Conservation (phyloP, 805 yeast species). For the Sugiyamaella lignohabitans region DNA sequence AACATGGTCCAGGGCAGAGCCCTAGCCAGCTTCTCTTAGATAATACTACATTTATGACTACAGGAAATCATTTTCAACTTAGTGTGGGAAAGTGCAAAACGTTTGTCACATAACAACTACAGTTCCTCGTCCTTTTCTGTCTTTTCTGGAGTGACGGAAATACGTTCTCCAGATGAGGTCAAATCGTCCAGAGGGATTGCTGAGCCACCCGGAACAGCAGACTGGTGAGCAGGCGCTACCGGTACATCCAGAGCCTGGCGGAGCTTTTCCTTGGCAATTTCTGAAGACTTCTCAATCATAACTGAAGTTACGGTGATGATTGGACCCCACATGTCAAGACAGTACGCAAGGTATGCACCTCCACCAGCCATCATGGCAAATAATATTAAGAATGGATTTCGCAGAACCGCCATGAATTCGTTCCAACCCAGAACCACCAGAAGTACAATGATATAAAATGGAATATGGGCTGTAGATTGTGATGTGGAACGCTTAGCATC, state of each 20-base stretch:
- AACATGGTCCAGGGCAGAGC: too few relatives aligned
- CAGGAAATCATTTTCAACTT: too few relatives aligned
- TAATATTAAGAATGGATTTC: constrained; percentile 73
- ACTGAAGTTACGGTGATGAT: constrained; percentile 53
- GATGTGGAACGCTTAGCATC: constrained; percentile 87
- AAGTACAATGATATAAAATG: constrained; percentile 70
- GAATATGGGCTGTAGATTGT: constrained; percentile 71
- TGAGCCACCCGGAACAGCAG: neutral
- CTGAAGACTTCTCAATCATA: constrained; percentile 50
- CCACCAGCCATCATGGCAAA: constrained; percentile 52
- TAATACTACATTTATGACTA: too few relatives aligned
- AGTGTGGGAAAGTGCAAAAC: too few relatives aligned
- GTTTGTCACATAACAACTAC: too few relatives aligned
- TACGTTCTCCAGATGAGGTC: neutral
- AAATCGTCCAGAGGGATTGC: neutral
- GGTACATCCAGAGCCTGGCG: constrained; percentile 53
- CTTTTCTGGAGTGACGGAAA: too few relatives aligned
- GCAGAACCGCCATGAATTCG: constrained; percentile 79
- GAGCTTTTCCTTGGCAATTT: constrained; percentile 53
- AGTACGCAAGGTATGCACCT: constrained; percentile 59
- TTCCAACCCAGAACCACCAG: constrained; percentile 87
- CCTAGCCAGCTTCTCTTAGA: too few relatives aligned
- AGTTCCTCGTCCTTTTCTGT: too few relatives aligned
- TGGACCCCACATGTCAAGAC: constrained; percentile 70
- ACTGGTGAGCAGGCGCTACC: neutral